phyloP scores from a whole-genome alignment of 2,329 filamentous ascomycete genomes.

The Epichloe elymi region DNA sequence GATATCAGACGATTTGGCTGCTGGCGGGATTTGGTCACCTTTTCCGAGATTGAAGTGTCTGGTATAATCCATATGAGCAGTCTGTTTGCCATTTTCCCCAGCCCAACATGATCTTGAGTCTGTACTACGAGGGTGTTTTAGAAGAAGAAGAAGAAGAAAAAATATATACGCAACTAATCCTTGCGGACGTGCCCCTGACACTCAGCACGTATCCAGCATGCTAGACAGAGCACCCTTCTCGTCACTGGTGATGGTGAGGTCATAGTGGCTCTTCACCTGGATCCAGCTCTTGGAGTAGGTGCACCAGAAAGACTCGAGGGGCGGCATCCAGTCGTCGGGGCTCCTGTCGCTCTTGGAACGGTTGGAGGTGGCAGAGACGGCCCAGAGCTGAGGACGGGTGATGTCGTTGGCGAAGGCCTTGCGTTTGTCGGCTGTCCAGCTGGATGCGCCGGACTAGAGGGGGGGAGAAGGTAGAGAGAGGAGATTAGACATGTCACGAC shows the following conservation, averaged over 20 bases:
- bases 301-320: slow-evolving; percentile 57
- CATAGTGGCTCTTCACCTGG: slow-evolving; percentile 62
- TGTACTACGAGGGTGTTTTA: background rate
- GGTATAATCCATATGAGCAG: background rate
- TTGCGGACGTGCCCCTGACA: background rate
- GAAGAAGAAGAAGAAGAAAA: no score
- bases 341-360: slow-evolving; percentile 57
- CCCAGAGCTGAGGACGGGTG: slow-evolving; percentile 60
- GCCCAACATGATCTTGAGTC: no score
- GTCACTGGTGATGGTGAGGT: slow-evolving; percentile 52
- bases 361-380: slow-evolving; percentile 69
- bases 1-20: background rate
- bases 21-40: background rate
- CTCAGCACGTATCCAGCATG: slow-evolving; percentile 21
- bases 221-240: slow-evolving; percentile 56
- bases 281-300: slow-evolving; percentile 68
- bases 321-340: slow-evolving; percentile 66
- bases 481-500: background rate
- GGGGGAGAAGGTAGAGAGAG: background rate
- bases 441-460: slow-evolving; percentile 50
- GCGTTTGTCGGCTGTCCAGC: slow-evolving; percentile 57
- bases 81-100: background rate
- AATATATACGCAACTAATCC: background rate
- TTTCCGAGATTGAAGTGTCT: background rate
- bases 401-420: slow-evolving; percentile 67